These are phyloP conservation scores for Coniochaeta ligniaria DNA, from an alignment of 2,329 filamentous ascomycete genomes.

Conservation along the genomic window DNA sequence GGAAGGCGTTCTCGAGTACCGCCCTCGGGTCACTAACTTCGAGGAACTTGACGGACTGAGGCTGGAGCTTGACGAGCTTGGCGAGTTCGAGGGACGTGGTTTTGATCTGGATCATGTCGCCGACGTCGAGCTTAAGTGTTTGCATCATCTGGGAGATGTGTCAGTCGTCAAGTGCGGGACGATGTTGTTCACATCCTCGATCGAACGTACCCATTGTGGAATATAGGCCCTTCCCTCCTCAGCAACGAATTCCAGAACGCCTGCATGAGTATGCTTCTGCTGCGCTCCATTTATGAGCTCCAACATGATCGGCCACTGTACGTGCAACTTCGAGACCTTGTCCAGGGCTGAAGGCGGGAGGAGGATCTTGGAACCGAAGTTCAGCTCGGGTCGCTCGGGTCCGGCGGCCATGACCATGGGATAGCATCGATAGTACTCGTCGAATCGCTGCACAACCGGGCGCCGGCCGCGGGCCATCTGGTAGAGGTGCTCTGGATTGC, in stretches of 20 bases:
- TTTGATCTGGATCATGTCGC: conserved; percentile 91
- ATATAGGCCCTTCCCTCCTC: conserved; percentile 96
- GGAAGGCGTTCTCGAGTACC: conserved; percentile 91
- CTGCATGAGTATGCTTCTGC: conserved; percentile 77
- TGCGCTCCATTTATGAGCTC: conserved; percentile 87
- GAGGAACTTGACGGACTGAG: conserved; percentile 86
- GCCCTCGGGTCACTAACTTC: conserved; percentile 97
- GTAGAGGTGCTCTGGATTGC: conserved; percentile 40
- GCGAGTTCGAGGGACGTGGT: conserved; percentile 89
- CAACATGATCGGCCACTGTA: conserved; percentile 95
- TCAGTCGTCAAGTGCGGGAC: background rate
- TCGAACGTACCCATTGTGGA: conserved; percentile 72
- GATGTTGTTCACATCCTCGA: background rate
- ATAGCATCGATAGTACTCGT: conserved; percentile 98
- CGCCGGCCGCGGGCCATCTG: conserved; percentile 41
- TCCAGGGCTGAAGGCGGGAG: conserved; percentile 94
- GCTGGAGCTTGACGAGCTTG: conserved; percentile 91
- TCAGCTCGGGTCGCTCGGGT: conserved; percentile 79
- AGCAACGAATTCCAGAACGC: conserved; percentile 94
- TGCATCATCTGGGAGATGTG: conserved; percentile 72
- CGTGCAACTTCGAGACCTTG: conserved; percentile 91
- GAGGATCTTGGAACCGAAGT: conserved; percentile 96
- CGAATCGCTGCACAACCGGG: conserved; percentile 67
- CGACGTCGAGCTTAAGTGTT: conserved; percentile 79
- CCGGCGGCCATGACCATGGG: conserved; percentile 91